phyloP scores from a whole-genome alignment of 345 rosid genomes.

The Acer campestre region DNA sequence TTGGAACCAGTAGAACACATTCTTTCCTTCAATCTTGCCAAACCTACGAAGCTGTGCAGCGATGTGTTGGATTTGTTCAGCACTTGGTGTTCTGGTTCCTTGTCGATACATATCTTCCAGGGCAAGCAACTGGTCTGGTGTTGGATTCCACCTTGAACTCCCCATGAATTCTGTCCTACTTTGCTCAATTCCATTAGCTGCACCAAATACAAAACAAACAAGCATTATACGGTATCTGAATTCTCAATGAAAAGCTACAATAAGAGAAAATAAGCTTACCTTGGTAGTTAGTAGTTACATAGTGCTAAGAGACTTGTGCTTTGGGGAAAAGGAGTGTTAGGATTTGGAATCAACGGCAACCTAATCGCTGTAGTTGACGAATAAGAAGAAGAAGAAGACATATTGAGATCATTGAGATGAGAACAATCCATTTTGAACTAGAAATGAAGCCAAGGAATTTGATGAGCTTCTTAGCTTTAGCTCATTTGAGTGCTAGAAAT shows the following conservation, averaged over 20 bases:
- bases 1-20: slow-evolving; percentile 85
- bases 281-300: slow-evolving; percentile 20
- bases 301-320: slow-evolving; percentile 10
- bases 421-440: slow-evolving; percentile 14
- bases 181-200: slow-evolving; percentile 21
- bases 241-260: not conserved
- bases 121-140: slow-evolving; percentile 61
- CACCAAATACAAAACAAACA: not conserved
- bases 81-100: slow-evolving; percentile 62
- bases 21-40: slow-evolving; percentile 76
- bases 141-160: slow-evolving; percentile 76
- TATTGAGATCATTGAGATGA: slow-evolving; percentile 5
- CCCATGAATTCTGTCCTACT: slow-evolving; percentile 17
- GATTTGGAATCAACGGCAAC: slow-evolving; percentile 2
- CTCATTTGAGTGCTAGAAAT: not conserved
- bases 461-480: too few relatives aligned
- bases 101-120: slow-evolving; percentile 63
- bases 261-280: slow-evolving; percentile 11
- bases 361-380: not conserved
- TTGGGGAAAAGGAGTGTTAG: slow-evolving; percentile 7
- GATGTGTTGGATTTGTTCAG: slow-evolving; percentile 68
- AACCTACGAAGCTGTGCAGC: slow-evolving; percentile 60
- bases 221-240: not conserved
- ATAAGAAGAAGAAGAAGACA: not conserved
- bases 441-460: not conserved